phyloP scores from a whole-genome alignment of 78 protist species.

The Dictyostelium intermedium region DNA sequence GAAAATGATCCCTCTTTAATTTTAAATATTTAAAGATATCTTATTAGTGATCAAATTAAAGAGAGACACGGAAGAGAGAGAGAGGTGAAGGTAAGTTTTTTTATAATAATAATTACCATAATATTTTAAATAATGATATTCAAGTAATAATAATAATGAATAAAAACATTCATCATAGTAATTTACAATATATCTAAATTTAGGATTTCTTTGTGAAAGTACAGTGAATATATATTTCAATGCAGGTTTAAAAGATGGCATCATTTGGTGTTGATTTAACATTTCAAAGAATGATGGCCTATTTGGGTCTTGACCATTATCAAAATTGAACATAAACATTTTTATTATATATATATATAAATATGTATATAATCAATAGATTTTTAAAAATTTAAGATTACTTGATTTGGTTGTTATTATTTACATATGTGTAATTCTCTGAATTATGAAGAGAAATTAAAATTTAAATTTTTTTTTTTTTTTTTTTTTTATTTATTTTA shows the following conservation, averaged over 20 bases:
- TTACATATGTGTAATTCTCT: too few species aligned
- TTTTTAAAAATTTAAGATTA: not conserved
- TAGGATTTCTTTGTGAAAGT: constrained; percentile 67
- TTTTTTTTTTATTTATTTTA: too few species aligned
- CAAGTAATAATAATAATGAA: constrained; percentile 66
- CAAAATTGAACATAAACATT: constrained; percentile 64
- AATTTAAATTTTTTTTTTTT: not conserved
- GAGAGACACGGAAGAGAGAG: too few species aligned
- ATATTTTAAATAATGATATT: constrained; percentile 77
- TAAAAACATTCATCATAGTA: constrained; percentile 78
- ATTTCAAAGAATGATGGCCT: constrained; percentile 85
- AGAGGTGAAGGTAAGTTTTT: too few species aligned
- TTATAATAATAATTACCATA: constrained; percentile 39
- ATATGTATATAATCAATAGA: not conserved
- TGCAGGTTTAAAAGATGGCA: constrained; percentile 84
- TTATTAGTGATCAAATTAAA: too few species aligned
- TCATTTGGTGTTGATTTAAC: constrained; percentile 81
- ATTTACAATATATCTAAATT: constrained; percentile 43
- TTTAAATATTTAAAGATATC: not conserved
- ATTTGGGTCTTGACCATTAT: constrained; percentile 72
- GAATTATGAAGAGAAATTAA: too few species aligned
- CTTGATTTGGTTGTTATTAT: too few species aligned
- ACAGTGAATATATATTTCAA: constrained; percentile 74
- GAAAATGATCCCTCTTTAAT: constrained; percentile 78
- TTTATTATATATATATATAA: not conserved